Evolutionary conservation across 805 yeast genomes (phyloP).

Genomic region (Nakazawaea populi): DNA sequence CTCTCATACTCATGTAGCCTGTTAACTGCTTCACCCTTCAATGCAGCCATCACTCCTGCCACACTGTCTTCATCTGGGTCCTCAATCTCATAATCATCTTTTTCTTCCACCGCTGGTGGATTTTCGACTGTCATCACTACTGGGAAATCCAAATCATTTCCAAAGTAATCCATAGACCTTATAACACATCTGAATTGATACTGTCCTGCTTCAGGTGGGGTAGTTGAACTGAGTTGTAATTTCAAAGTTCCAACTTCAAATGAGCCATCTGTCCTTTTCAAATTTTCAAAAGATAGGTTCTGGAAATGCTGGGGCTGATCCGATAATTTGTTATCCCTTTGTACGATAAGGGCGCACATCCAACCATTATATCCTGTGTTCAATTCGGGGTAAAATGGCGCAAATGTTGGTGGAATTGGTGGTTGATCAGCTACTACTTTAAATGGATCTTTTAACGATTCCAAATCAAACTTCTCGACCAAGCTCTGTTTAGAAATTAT

Average conservation of each 20-base stretch:
- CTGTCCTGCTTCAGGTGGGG: constrained; percentile 68
- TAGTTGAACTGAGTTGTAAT: constrained; percentile 64
- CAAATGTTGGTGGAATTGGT: constrained; percentile 52
- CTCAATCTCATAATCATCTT: constrained; percentile 46
- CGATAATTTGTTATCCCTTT: constrained; percentile 73
- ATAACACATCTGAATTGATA: constrained; percentile 65
- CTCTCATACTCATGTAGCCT: constrained; percentile 17
- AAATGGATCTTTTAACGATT: constrained; percentile 66
- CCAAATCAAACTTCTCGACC: constrained; percentile 57
- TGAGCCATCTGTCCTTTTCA: constrained; percentile 40
- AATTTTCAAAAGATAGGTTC: constrained; percentile 48
- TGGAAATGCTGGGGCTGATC: constrained; percentile 58
- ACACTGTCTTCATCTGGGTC: constrained; percentile 71
- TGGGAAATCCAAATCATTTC: constrained; percentile 71
- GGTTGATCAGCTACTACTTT: constrained; percentile 64
- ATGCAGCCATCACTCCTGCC: constrained; percentile 68
- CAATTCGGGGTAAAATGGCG: constrained; percentile 70
- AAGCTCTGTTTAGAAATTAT: constrained; percentile 35
- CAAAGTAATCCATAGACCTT: constrained; percentile 74
- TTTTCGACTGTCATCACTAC: constrained; percentile 64
- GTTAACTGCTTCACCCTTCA: constrained; percentile 57
- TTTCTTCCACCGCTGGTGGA: constrained; percentile 41
- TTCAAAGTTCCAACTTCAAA: constrained; percentile 67
- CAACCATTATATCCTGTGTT: constrained; percentile 33
- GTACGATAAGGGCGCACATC: constrained; percentile 64